Evolutionary conservation across 1,284 basidiomycete genomes (phyloP).

Genomic region (Volvariella volvacea): DNA sequence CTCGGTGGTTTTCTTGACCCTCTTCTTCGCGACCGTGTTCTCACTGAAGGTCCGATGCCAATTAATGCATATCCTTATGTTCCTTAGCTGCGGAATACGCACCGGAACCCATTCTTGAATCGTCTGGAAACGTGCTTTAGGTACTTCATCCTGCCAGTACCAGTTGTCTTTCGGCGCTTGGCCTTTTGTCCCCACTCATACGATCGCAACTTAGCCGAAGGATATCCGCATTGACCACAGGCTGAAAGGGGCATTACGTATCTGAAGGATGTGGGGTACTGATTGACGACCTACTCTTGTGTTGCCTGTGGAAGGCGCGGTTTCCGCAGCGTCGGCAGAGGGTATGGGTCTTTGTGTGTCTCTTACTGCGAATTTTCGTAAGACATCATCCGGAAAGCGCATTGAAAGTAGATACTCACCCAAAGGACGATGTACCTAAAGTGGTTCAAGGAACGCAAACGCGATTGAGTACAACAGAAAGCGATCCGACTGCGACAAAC

Average conservation of each 20-base stretch:
- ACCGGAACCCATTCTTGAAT: slow-evolving; percentile 98
- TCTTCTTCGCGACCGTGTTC: slow-evolving; percentile 72
- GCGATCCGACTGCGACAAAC: slow-evolving; percentile 35
- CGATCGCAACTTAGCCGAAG: slow-evolving; percentile 90
- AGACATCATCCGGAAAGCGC: slow-evolving; percentile 10
- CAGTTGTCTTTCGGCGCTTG: slow-evolving; percentile 98
- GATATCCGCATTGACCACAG: slow-evolving; percentile 96
- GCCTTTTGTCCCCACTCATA: slow-evolving; percentile 99
- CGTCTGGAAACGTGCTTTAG: slow-evolving; percentile 87
- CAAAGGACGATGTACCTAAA: slow-evolving; percentile 86
- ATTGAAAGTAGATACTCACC: slow-evolving; percentile 42
- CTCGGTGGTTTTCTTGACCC: slow-evolving; percentile 37
- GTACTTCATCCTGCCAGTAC: slow-evolving; percentile 94
- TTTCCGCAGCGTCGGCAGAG: slow-evolving; percentile 93
- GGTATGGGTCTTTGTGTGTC: slow-evolving; percentile 98
- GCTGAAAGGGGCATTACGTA: slow-evolving; percentile 35
- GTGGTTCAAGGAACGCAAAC: slow-evolving; percentile 7
- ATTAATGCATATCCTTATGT: background rate
- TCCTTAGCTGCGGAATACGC: slow-evolving; percentile 16
- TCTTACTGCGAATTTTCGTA: slow-evolving; percentile 61
- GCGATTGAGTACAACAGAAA: background rate
- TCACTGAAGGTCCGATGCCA: slow-evolving; percentile 45
- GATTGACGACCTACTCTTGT: slow-evolving; percentile 78
- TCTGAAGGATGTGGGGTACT: background rate
- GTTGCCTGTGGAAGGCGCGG: slow-evolving; percentile 93